Evolutionary conservation across 2,329 filamentous ascomycete genomes (phyloP).

Genomic region (Cordyceps farinosa): DNA sequence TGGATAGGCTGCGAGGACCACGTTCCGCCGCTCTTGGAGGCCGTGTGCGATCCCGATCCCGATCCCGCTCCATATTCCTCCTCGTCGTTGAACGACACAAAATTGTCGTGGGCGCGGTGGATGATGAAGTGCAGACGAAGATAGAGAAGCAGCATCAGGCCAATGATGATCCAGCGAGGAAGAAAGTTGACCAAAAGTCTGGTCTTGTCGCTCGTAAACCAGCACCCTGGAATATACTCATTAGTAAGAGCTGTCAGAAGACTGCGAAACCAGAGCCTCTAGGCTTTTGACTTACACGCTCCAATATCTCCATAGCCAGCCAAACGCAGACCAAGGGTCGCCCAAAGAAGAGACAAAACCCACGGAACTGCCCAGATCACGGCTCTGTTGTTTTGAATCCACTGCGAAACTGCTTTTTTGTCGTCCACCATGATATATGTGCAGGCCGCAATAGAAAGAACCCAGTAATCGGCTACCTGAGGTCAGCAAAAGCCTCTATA

Average conservation of each 20-base stretch:
- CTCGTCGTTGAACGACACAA: slow-evolving; percentile 29
- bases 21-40: slow-evolving; percentile 22
- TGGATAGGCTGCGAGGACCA: slow-evolving; percentile 20
- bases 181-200: slow-evolving; percentile 40
- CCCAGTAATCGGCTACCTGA: slow-evolving; percentile 37
- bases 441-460: slow-evolving; percentile 38
- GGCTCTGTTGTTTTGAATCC: slow-evolving; percentile 34
- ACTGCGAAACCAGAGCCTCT: background rate
- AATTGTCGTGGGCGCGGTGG: slow-evolving; percentile 34
- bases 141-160: slow-evolving; percentile 36
- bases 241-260: background rate
- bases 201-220: slow-evolving; percentile 38
- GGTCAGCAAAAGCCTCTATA: background rate
- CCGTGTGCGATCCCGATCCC: background rate
- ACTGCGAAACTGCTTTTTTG: slow-evolving; percentile 32
- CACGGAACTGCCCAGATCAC: slow-evolving; percentile 36
- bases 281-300: slow-evolving; percentile 21
- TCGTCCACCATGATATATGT: slow-evolving; percentile 40
- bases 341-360: slow-evolving; percentile 35
- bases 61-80: slow-evolving; percentile 6
- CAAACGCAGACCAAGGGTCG: slow-evolving; percentile 29
- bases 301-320: slow-evolving; percentile 34
- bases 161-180: slow-evolving; percentile 40
- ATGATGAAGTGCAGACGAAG: slow-evolving; percentile 37
- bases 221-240: slow-evolving; percentile 20